A percentile compares a stretch with the other conserved stretches of the same genome.
Evolutionary conservation across 1,284 basidiomycete genomes (phyloP).

Genomic region (Austropuccinia psidii): DNA sequence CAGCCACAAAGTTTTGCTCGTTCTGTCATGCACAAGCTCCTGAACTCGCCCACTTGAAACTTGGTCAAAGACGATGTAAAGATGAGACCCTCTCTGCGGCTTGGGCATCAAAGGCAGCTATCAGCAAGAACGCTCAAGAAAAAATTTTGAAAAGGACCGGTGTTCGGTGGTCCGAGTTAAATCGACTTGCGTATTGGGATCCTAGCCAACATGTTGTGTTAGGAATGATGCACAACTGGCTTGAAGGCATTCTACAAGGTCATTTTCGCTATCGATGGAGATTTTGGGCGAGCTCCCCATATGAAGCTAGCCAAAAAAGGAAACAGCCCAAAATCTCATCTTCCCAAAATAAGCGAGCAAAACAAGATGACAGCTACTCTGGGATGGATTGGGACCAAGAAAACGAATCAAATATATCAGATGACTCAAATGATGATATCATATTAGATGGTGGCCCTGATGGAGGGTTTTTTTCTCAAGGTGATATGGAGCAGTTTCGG

Average conservation of each 20-base stretch:
- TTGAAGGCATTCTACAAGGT: not conserved
- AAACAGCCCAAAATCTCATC: not conserved
- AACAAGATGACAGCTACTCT: not conserved
- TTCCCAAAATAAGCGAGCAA: not conserved
- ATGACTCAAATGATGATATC: constrained; percentile 7
- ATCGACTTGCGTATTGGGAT: constrained; percentile 14
- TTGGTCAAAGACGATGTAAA: not conserved
- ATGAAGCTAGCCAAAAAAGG: not conserved
- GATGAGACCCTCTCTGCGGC: not conserved
- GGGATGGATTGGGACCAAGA: not conserved
- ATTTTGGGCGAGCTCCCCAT: not conserved
- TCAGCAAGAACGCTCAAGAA: not conserved
- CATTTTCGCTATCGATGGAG: constrained; percentile 4
- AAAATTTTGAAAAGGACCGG: constrained; percentile 2
- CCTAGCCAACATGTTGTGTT: not conserved
- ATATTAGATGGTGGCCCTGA: not conserved
- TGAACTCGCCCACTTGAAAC: not conserved
- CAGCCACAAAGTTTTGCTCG: constrained; percentile 13
- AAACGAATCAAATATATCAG: not conserved
- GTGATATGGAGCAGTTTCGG: constrained; percentile 2
- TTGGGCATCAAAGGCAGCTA: not conserved
- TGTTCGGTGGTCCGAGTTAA: constrained; percentile 22
- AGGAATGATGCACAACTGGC: constrained; percentile 23
- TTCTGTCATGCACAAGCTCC: not conserved
- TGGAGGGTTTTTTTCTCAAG: not conserved